phyloP scores from a whole-genome alignment of 176 grass and related monocot genomes.

The Thinopyrum elongatum region DNA sequence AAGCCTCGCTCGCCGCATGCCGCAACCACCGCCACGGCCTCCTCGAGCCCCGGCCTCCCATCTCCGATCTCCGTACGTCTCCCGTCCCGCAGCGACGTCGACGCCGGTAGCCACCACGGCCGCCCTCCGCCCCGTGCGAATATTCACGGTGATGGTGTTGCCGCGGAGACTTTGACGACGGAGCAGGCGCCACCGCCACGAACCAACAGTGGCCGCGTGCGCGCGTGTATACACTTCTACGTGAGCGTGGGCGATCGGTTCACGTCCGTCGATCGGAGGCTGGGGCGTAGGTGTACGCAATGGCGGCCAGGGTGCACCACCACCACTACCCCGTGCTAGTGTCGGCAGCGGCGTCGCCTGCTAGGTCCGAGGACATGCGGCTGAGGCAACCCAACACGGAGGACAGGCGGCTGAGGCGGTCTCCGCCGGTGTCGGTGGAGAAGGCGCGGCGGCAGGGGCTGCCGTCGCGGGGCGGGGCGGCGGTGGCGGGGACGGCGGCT shows the following conservation, averaged over 20 bases:
- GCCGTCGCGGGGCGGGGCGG: constrained; percentile 60
- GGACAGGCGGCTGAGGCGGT: constrained; percentile 16
- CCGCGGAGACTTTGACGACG: constrained; percentile 21
- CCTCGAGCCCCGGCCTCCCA: neutral
- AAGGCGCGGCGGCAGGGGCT: constrained; percentile 21
- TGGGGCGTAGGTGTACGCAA: neutral
- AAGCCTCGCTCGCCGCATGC: neutral
- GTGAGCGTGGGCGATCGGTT: neutral
- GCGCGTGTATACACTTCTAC: neutral
- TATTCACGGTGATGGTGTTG: neutral
- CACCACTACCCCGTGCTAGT: neutral
- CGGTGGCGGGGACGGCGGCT: constrained; percentile 72
- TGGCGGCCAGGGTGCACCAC: constrained; percentile 1
- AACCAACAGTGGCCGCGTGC: neutral
- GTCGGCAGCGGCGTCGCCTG: neutral
- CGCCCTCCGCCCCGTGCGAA: neutral
- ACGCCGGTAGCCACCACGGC: neutral
- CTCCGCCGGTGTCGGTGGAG: constrained; percentile 20
- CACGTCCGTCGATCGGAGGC: neutral
- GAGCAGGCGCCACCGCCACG: neutral
- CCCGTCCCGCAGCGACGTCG: neutral
- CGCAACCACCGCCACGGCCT: neutral
- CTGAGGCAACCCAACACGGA: constrained; percentile 4
- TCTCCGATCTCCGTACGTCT: neutral
- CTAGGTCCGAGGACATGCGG: neutral